A percentile compares a stretch with the other conserved stretches of the same genome.
phyloP scores from a whole-genome alignment of 2,329 filamentous ascomycete species.

The Fusarium secorum region DNA sequence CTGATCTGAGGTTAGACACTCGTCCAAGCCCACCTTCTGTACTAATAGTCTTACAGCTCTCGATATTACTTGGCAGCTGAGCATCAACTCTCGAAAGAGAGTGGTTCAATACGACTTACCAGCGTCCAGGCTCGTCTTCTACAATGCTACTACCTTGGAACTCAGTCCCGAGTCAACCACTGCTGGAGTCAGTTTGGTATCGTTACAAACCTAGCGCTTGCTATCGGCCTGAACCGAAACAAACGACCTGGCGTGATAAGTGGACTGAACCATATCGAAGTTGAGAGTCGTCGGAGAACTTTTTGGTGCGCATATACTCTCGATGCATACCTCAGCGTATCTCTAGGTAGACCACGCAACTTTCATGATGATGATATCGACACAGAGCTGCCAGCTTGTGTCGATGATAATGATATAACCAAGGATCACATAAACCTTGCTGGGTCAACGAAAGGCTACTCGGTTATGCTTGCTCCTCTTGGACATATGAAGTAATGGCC shows the following conservation, averaged over 20 bases:
- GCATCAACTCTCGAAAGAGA: conserved; percentile 50
- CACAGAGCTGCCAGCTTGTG: conserved; percentile 34
- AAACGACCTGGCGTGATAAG: conserved; percentile 9
- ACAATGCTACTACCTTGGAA: conserved; percentile 55
- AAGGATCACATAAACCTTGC: conserved; percentile 25
- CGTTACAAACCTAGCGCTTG: conserved; percentile 49
- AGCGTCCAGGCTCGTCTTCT: conserved; percentile 53
- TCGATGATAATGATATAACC: conserved; percentile 34
- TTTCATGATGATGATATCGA: conserved; percentile 42
- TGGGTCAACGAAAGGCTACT: conserved; percentile 14
- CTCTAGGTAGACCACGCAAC: conserved; percentile 35
- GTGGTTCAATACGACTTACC: conserved; percentile 49
- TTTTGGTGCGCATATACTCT: conserved; percentile 41
- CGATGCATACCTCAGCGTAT: conserved; percentile 37
- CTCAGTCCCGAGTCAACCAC: conserved; percentile 56
- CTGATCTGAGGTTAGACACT: conserved; percentile 20
- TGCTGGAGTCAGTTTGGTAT: conserved; percentile 58
- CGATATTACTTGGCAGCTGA: conserved; percentile 45
- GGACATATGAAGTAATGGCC: conserved; percentile 47
- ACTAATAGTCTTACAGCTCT: conserved; percentile 7
- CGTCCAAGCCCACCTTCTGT: too few relatives aligned
- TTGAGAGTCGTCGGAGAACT: conserved; percentile 34
- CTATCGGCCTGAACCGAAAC: conserved; percentile 45
- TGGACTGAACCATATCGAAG: conserved; percentile 32
- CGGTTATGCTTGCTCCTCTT: conserved; percentile 47